Base-by-base conservation (phyloP, 208 protist genomes). In the Crithidia bombi region DNA sequence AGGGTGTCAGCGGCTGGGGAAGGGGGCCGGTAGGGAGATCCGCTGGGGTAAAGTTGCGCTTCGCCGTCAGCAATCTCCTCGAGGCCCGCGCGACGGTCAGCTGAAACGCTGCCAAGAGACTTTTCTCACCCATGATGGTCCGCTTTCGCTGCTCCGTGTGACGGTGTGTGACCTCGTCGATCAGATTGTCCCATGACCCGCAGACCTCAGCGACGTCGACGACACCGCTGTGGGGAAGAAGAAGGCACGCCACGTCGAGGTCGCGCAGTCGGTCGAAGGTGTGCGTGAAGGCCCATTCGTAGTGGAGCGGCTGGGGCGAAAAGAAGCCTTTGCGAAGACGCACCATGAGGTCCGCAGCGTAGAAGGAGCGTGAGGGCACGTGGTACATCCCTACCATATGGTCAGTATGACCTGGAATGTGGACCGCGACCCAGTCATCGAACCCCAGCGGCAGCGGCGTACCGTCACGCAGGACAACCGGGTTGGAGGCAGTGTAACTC, bases 301-400 rank as follows among this genome's bases (percentile, higher is more conserved):
- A 81, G 65, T 84, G 55, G 38, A 84, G 44, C 23, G 81, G 73
- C 52, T 76, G 26, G 3, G 78, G 78, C 12, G 75, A 59, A 30
- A 84, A 82, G 64, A 84, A 79, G n/a, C 69, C 75, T 41, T 74
- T 77, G 41, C 47, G 35, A 6, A 81, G 69, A 3, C 61, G 69
- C 19, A 90, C 78, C 55, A 81, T 54, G 55, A 80, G 62, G 55
- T 90, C 80, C 3, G 74, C 65, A 7, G 56, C 49, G 69, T 90
- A 86, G 39, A 90, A 79, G 43, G 74, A 68, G n/a, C 75, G 57
- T 10, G 78, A 70, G 17, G 74, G 54, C 14, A 39, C 7, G 69
- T 90, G 84, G 67, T 84, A 90, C 39, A 84, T 69, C 4, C 62
- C 78, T 12, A 89, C 59, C 79, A 86, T 83, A 61, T 89, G 79